Conservation (phyloP, 371 early-diverging fungal genomes). For the Furculomyces boomerangus region DNA sequence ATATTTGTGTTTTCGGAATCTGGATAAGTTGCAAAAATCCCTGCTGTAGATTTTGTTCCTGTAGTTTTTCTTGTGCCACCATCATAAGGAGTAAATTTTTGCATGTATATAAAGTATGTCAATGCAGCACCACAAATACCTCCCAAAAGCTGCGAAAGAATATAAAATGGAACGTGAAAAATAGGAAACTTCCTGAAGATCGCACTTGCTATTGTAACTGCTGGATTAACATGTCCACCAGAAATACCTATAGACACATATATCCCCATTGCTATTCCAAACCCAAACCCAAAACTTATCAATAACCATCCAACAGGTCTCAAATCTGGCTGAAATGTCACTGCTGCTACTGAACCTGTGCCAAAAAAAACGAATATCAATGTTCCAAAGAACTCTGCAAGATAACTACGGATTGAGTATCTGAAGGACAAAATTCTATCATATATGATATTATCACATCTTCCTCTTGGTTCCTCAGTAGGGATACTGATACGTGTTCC, state of each 20-base stretch:
- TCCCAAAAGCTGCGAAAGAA: slow-evolving; percentile 43
- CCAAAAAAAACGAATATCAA: slow-evolving; percentile 46
- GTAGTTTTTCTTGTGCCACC: slow-evolving; percentile 33
- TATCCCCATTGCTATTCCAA: slow-evolving; percentile 36
- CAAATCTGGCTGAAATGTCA: slow-evolving; percentile 10
- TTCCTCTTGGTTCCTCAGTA: no score
- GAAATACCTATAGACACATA: slow-evolving; percentile 51
- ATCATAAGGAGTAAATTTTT: slow-evolving; percentile 24
- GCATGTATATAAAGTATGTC: slow-evolving; percentile 23
- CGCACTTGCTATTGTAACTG: slow-evolving; percentile 51
- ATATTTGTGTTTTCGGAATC: slow-evolving; percentile 29
- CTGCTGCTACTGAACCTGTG: slow-evolving; percentile 32
- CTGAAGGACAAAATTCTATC: no score
- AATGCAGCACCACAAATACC: slow-evolving; percentile 52
- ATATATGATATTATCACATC: no score
- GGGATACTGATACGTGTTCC: no score
- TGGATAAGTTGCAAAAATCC: slow-evolving; percentile 51
- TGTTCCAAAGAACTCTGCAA: slow-evolving; percentile 73
- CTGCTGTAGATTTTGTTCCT: slow-evolving; percentile 36
- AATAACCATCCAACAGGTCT: slow-evolving; percentile 8
- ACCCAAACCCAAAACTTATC: slow-evolving; percentile 35
- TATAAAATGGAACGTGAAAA: slow-evolving; percentile 40
- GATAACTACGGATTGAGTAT: slow-evolving; percentile 33
- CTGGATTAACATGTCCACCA: slow-evolving; percentile 70
- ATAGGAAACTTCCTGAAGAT: slow-evolving; percentile 46